These are phyloP conservation scores for Cyclotella sp. DNA, from an alignment of 108 stramenopile genomes.

Conservation along the genomic window DNA sequence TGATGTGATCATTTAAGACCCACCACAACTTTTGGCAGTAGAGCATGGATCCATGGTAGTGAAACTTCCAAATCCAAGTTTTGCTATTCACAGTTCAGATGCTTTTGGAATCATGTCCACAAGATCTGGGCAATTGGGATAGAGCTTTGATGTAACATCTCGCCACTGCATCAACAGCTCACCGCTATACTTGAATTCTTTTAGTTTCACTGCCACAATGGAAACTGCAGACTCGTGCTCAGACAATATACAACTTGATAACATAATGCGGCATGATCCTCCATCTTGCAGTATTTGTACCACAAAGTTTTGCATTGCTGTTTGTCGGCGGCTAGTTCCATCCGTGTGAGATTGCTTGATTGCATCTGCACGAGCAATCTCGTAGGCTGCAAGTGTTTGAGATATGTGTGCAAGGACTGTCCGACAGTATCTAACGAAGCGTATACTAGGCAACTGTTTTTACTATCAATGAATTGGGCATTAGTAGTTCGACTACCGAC, in stretches of 20 bases:
- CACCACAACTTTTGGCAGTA: neutral
- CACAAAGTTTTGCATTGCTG: neutral
- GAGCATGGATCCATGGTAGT: neutral
- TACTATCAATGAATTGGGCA: neutral
- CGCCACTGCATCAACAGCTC: neutral
- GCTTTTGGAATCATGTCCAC: conserved; percentile 1
- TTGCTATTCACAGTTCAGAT: neutral
- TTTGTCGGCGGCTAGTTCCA: conserved; percentile 12
- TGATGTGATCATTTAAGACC: neutral
- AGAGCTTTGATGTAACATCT: neutral
- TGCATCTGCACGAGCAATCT: neutral
- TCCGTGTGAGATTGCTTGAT: neutral
- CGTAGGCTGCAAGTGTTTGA: conserved; percentile 10
- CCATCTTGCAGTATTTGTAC: neutral
- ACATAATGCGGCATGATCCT: neutral
- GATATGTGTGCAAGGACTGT: neutral
- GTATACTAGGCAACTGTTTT: neutral
- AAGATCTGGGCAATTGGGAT: neutral
- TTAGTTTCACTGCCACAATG: neutral
- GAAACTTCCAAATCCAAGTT: neutral
- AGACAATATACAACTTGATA: neutral
- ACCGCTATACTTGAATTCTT: neutral
- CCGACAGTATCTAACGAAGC: neutral
- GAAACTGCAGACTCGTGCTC: neutral
- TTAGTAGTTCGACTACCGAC: neutral